These are phyloP conservation scores for Hypoxylon intermedium DNA, from an alignment of 495 filamentous ascomycete genomes.

Conservation along the genomic window DNA sequence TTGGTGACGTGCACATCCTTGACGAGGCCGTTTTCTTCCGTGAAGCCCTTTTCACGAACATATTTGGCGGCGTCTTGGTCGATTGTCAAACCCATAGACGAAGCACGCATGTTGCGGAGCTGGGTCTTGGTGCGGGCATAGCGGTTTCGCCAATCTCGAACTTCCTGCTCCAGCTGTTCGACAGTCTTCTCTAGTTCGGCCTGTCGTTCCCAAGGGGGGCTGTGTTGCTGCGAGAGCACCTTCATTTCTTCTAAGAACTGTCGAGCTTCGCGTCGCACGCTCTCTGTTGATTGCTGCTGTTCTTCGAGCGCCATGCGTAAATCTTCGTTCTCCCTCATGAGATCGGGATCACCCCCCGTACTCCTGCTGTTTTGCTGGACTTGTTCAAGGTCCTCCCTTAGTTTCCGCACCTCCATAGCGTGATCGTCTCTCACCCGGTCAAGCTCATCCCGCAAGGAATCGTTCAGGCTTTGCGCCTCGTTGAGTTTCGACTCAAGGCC, in stretches of 20 bases:
- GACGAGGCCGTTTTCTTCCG: conserved; percentile 75
- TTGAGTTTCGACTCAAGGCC: conserved; percentile 79
- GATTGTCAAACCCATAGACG: conserved; percentile 74
- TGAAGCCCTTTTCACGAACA: conserved; percentile 73
- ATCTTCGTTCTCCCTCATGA: conserved; percentile 74
- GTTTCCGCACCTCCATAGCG: conserved; percentile 64
- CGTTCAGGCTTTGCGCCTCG: conserved; percentile 78
- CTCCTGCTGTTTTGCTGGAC: conserved; percentile 44
- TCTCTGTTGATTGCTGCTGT: conserved; percentile 84
- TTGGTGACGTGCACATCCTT: conserved; percentile 92
- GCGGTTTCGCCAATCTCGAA: conserved; percentile 86
- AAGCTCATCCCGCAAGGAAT: conserved; percentile 77
- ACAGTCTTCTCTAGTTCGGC: conserved; percentile 75
- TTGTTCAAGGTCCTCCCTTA: conserved; percentile 70
- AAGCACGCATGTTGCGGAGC: conserved; percentile 78
- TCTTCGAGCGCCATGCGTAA: conserved; percentile 73
- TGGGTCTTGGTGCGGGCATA: conserved; percentile 89
- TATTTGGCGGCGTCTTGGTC: conserved; percentile 68
- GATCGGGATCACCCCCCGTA: conserved; percentile 59
- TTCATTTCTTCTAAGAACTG: conserved; percentile 90
- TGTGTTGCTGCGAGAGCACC: conserved; percentile 77
- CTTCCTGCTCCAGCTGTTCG: conserved; percentile 75
- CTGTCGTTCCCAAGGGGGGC: conserved; percentile 81
- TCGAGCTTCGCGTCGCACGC: conserved; percentile 84
- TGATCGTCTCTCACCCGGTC: conserved; percentile 74